Conservation (phyloP, 2,329 filamentous ascomycete species). For the Claviceps sp. region DNA sequence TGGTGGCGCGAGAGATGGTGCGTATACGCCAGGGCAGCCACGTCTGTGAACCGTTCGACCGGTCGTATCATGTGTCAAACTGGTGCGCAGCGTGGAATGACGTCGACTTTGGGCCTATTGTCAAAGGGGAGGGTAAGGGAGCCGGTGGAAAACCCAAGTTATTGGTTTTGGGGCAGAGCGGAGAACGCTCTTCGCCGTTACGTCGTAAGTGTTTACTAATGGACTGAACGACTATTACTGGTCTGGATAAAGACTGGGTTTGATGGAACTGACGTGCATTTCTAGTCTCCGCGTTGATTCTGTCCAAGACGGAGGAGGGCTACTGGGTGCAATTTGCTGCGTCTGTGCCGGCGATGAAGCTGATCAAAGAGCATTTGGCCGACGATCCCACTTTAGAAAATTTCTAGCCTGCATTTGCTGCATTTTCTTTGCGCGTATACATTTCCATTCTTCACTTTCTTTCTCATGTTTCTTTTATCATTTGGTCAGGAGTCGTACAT, state of each 20-base stretch:
- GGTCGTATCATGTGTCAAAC: background rate
- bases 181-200: background rate
- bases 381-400: constrained; percentile 1
- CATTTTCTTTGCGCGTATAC: background rate
- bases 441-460: background rate
- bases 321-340: constrained; percentile 1
- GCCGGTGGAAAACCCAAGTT: background rate
- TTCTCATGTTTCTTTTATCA: background rate
- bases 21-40: background rate
- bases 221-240: no score
- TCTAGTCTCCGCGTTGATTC: background rate
- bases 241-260: background rate
- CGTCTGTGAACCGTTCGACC: constrained; percentile 2
- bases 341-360: background rate
- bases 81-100: constrained; percentile 4
- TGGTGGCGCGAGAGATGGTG: background rate
- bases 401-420: background rate
- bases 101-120: constrained; percentile 1
- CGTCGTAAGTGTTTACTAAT: background rate
- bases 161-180: constrained; percentile 1
- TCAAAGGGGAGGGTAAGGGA: background rate
- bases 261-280: background rate
- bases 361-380: background rate
- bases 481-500: background rate
- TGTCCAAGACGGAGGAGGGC: constrained; percentile 2